A percentile compares a stretch with the other conserved stretches of the same genome.
Conservation (phyloP, 345 rosid genomes). For the Populus deltoides region DNA sequence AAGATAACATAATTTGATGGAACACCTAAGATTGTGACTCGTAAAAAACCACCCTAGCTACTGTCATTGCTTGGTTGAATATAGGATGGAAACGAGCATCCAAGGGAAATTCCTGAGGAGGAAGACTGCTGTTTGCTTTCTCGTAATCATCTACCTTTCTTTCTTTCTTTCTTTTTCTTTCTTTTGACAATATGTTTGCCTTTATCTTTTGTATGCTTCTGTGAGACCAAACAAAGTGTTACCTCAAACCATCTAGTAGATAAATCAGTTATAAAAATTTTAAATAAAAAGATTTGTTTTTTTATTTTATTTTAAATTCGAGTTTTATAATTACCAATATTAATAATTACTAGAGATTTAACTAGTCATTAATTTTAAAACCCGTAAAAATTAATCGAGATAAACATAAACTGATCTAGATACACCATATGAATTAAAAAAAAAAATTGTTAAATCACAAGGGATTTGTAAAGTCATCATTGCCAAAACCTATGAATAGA, state of each 20-base stretch:
- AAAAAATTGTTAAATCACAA: too few species aligned
- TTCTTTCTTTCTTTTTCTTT: neutral
- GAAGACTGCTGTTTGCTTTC: neutral
- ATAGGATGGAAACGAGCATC: neutral
- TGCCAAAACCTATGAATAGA: neutral
- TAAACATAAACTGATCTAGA: fast-evolving
- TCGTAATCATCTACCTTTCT: neutral
- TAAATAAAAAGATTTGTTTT: fast-evolving
- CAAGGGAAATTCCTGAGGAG: neutral
- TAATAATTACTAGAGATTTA: too few species aligned
- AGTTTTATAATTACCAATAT: fast-evolving
- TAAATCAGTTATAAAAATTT: fast-evolving
- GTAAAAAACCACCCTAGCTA: too few species aligned
- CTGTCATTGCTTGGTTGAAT: neutral
- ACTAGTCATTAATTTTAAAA: fast-evolving
- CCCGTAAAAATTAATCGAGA: too few species aligned
- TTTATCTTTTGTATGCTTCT: neutral
- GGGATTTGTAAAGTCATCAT: too few species aligned
- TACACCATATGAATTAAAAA: too few species aligned
- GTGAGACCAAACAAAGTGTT: neutral
- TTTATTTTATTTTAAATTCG: fast-evolving
- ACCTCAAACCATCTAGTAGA: too few species aligned
- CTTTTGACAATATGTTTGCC: neutral
- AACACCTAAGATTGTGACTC: slow-evolving; percentile 3
- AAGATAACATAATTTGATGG: slow-evolving; percentile 19